Conservation (phyloP, 2,329 filamentous ascomycete species). For the Penicillium concentricum region DNA sequence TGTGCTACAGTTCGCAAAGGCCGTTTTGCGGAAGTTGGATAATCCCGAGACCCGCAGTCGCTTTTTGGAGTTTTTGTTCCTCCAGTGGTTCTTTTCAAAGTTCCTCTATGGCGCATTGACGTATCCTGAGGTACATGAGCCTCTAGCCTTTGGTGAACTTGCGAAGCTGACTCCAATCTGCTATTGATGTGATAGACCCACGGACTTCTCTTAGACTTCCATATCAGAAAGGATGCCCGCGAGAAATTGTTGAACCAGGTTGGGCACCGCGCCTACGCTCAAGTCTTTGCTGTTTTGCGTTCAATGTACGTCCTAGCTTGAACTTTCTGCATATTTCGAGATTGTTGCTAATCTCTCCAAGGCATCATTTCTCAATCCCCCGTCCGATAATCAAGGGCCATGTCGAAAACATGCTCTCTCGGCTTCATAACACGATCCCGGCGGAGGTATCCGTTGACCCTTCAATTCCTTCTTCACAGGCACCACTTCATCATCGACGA, state of each 20-base stretch:
- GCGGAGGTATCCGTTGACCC: slow-evolving; percentile 1
- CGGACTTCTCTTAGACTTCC: slow-evolving; percentile 76
- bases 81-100: slow-evolving; percentile 87
- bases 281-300: slow-evolving; percentile 73
- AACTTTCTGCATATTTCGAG: slow-evolving; percentile 37
- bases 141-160: neutral
- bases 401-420: slow-evolving; percentile 41
- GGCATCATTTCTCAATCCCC: slow-evolving; percentile 38
- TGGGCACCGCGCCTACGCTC: slow-evolving; percentile 73
- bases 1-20: slow-evolving; percentile 78
- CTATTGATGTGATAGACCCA: slow-evolving; percentile 46
- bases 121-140: slow-evolving; percentile 73
- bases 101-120: slow-evolving; percentile 82
- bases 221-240: slow-evolving; percentile 86
- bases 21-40: slow-evolving; percentile 72
- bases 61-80: slow-evolving; percentile 80
- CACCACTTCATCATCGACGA: slow-evolving; percentile 52
- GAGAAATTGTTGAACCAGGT: slow-evolving; percentile 73
- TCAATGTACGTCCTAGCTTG: slow-evolving; percentile 57
- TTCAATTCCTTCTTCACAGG: neutral
- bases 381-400: slow-evolving; percentile 35
- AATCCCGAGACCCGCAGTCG: slow-evolving; percentile 69
- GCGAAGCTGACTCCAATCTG: slow-evolving; percentile 32
- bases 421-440: slow-evolving; percentile 19
- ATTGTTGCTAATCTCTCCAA: slow-evolving; percentile 15